A percentile compares a stretch with the other conserved stretches of the same genome.
Conservation (phyloP, 306 rosid species). For the Carpinus viminea region DNA sequence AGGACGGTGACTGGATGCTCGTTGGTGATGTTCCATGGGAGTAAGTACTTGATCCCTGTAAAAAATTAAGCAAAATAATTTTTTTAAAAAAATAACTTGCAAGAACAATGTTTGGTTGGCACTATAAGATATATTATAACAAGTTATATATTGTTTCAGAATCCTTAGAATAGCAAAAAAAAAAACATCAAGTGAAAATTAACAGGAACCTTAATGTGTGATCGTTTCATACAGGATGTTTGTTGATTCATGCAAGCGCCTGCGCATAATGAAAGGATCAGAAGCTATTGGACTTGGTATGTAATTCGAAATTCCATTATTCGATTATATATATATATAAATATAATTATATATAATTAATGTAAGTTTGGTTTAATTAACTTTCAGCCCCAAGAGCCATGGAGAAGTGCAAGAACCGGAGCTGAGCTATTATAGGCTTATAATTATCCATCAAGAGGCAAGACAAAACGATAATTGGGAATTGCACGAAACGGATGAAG, state of each 20-base stretch:
- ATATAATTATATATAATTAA: neutral
- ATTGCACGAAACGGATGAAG: constrained; percentile 33
- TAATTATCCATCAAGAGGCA: constrained; percentile 17
- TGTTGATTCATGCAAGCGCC: constrained; percentile 97
- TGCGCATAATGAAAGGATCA: constrained; percentile 96
- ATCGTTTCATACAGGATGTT: constrained; percentile 67
- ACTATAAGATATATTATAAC: neutral
- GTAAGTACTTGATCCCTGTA: constrained; percentile 52
- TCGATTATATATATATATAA: neutral
- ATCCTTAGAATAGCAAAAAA: neutral
- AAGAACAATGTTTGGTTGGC: neutral
- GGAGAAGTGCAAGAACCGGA: constrained; percentile 98
- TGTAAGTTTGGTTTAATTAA: neutral
- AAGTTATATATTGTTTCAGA: neutral
- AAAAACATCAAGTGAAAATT: neutral
- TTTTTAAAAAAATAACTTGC: neutral
- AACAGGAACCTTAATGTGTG: neutral
- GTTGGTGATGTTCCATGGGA: constrained; percentile 99
- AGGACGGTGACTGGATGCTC: constrained; percentile 99
- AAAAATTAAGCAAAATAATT: neutral
- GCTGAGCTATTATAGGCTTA: constrained; percentile 43
- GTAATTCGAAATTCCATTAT: constrained; percentile 3
- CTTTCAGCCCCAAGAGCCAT: constrained; percentile 94
- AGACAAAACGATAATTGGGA: constrained; percentile 23
- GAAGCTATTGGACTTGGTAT: constrained; percentile 98